Conservation (phyloP, 305 asterid genomes). For the Rubia balearica region DNA sequence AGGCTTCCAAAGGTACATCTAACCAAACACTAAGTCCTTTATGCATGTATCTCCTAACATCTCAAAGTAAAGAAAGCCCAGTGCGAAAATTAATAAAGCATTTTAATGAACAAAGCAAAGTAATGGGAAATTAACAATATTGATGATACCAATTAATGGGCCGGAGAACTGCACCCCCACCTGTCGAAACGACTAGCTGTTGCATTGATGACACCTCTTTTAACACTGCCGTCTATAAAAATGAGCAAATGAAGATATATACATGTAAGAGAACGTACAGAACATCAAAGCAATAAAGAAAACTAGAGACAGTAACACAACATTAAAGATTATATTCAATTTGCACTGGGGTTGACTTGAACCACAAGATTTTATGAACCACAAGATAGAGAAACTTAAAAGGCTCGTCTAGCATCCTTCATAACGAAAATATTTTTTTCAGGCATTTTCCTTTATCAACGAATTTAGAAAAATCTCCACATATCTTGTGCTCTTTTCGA, state of each 20-base stretch:
- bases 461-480: too few relatives aligned
- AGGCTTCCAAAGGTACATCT: conserved; percentile 84
- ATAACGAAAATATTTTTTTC: not conserved
- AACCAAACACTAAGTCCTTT: conserved; percentile 82
- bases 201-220: conserved; percentile 61
- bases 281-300: not conserved
- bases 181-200: conserved; percentile 74
- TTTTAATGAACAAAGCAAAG: conserved; percentile 15
- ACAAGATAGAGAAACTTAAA: not conserved
- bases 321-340: too few relatives aligned
- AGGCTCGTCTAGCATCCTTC: not conserved
- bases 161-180: conserved; percentile 93
- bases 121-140: conserved; percentile 1
- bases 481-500: not conserved
- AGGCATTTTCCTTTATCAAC: not conserved
- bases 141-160: conserved; percentile 71
- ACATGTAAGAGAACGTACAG: not conserved
- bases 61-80: conserved; percentile 18
- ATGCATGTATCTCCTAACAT: conserved; percentile 74
- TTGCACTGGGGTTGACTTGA: not conserved
- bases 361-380: not conserved
- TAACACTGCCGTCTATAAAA: conserved; percentile 59
- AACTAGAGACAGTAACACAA: too few relatives aligned
- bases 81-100: not conserved
- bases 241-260: not conserved